Percentiles rank a stretch among this genome's conserved stretches.
These are phyloP conservation scores for Lentinula sp. DNA, from an alignment of 768 basidiomycete species.

Conservation along the genomic window DNA sequence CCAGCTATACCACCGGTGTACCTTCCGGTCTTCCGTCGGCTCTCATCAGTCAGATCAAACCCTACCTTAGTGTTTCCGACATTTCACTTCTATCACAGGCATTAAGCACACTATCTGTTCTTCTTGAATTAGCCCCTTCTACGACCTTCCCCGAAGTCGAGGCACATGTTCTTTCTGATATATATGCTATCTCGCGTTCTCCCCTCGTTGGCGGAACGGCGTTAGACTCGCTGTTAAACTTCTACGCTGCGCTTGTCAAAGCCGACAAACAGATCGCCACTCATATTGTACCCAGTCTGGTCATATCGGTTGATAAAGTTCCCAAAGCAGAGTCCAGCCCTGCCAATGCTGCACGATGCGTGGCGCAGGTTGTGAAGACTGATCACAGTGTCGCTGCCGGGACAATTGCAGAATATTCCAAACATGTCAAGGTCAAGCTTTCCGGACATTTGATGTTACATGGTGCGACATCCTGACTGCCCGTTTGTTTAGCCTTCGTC, in stretches of 20 bases:
- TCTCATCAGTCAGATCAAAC: conserved; percentile 69
- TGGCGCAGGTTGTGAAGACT: conserved; percentile 77
- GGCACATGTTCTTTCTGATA: conserved; percentile 54
- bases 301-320: conserved; percentile 59
- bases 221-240: conserved; percentile 75
- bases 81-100: conserved; percentile 75
- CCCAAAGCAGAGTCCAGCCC: conserved; percentile 50
- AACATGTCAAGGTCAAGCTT: conserved; percentile 61
- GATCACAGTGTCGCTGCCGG: conserved; percentile 70
- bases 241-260: conserved; percentile 77
- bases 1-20: conserved; percentile 33
- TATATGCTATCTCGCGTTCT: conserved; percentile 71
- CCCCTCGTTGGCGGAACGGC: conserved; percentile 72
- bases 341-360: conserved; percentile 76
- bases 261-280: conserved; percentile 82
- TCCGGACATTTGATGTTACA: neutral
- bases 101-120: conserved; percentile 56
- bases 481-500: conserved; percentile 33
- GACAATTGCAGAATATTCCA: conserved; percentile 81
- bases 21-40: conserved; percentile 55
- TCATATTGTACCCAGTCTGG: conserved; percentile 74
- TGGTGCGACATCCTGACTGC: too few relatives aligned
- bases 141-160: conserved; percentile 75
- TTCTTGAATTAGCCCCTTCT: conserved; percentile 61
- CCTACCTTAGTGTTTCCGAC: conserved; percentile 70